These are phyloP conservation scores for Rhododendron henanense DNA, from an alignment of 148 eudicot genomes.

Conservation along the genomic window DNA sequence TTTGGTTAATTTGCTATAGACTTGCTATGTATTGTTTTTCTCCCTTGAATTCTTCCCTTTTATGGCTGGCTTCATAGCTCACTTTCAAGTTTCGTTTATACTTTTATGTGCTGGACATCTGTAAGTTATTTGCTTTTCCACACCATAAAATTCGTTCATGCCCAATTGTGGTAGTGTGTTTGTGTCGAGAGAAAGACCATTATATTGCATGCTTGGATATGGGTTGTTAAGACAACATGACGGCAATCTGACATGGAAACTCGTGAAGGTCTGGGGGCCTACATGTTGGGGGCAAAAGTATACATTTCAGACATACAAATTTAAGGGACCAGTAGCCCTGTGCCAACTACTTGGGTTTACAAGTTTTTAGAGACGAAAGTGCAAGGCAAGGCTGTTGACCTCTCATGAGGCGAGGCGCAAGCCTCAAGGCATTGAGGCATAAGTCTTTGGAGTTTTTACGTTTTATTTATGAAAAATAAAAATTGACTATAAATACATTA, in stretches of 20 bases:
- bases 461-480: too few relatives aligned
- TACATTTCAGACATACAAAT: not conserved
- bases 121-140: not conserved
- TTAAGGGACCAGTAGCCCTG: not conserved
- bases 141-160: not conserved
- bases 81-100: not conserved
- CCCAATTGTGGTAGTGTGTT: not conserved
- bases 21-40: not conserved
- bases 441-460: too few relatives aligned
- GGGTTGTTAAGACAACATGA: not conserved
- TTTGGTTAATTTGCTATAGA: not conserved
- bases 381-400: too few relatives aligned
- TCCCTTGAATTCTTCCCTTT: constrained; percentile 1
- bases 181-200: not conserved
- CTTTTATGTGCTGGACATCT: not conserved
- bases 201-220: not conserved
- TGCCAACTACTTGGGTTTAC: not conserved
- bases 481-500: too few relatives aligned
- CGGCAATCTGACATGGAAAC: not conserved
- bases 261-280: not conserved
- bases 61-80: not conserved
- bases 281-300: not conserved
- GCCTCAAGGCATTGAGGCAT: too few relatives aligned
- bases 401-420: too few relatives aligned
- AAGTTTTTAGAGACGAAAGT: too few relatives aligned